Percentiles rank a stretch among this genome's conserved stretches.
Conservation (phyloP, 108 stramenopile species). For the Craspedostauros australis region DNA sequence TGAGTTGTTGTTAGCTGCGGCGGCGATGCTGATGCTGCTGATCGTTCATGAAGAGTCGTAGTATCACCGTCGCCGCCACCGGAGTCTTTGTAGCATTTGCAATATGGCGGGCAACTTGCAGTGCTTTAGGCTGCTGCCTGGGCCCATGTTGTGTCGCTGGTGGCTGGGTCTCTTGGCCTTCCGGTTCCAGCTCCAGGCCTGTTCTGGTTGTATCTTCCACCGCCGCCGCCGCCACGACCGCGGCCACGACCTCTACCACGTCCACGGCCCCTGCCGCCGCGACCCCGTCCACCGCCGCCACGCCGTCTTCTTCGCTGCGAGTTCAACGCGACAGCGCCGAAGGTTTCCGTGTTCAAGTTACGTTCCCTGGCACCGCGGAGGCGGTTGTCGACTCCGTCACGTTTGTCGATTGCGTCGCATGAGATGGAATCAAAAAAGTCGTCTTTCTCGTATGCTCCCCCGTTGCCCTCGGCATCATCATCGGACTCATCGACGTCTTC, state of each 20-base stretch:
- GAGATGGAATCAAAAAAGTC: slow-evolving; percentile 86
- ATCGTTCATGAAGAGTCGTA: no score
- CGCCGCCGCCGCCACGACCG: slow-evolving; percentile 21
- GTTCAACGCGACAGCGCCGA: slow-evolving; percentile 74
- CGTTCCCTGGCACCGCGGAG: slow-evolving; percentile 67
- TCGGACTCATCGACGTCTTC: slow-evolving; percentile 20
- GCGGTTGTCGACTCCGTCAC: slow-evolving; percentile 70
- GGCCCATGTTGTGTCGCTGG: no score
- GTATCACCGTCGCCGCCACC: no score
- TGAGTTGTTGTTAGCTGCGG: no score
- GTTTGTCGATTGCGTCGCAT: slow-evolving; percentile 72
- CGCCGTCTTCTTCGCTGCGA: slow-evolving; percentile 42
- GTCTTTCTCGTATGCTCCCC: slow-evolving; percentile 53
- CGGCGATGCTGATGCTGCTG: no score
- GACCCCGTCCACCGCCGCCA: slow-evolving; percentile 32
- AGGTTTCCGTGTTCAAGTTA: slow-evolving; percentile 79
- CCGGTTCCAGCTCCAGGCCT: no score
- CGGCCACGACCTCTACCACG: slow-evolving; percentile 29
- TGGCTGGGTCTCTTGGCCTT: no score
- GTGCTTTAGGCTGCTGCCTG: no score
- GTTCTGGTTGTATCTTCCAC: no score
- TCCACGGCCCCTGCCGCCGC: slow-evolving; percentile 41
- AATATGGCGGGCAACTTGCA: no score
- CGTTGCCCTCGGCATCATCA: background rate
- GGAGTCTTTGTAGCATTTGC: no score